Evolutionary conservation across 1,284 basidiomycete genomes (phyloP).

Genomic region (Sporisorium scitamineum): DNA sequence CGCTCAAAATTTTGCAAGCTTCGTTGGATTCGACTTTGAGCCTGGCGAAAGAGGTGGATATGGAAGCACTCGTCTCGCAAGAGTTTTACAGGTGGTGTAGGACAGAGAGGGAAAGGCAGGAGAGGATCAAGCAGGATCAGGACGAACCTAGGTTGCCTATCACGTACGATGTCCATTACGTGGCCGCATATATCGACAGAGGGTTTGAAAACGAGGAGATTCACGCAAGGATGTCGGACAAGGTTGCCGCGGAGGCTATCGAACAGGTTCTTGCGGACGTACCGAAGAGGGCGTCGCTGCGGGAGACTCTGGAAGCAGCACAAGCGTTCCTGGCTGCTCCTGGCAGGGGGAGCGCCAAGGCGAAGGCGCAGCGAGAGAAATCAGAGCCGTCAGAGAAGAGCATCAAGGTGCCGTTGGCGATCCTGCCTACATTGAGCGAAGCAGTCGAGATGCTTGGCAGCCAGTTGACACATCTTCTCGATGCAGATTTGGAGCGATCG

Average conservation of each 20-base stretch:
- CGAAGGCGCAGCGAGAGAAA: background rate
- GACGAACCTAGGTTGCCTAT: conserved; percentile 48
- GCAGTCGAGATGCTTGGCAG: conserved; percentile 26
- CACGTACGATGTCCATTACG: conserved; percentile 41
- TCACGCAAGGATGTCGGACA: conserved; percentile 5
- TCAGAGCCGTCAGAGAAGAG: background rate
- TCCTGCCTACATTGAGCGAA: conserved; percentile 13
- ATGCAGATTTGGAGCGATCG: conserved; percentile 6
- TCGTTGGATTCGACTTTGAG: conserved; percentile 21
- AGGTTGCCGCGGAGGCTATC: conserved; percentile 6
- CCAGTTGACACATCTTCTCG: conserved; percentile 14
- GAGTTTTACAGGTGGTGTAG: conserved; percentile 50
- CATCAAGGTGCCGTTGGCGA: conserved; percentile 8
- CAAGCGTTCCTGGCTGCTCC: conserved; percentile 14
- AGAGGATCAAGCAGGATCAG: conserved; percentile 51
- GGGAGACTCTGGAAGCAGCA: conserved; percentile 14
- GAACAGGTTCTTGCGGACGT: background rate
- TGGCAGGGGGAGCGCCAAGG: background rate
- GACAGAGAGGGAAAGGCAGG: conserved; percentile 50
- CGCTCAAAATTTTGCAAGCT: conserved; percentile 11
- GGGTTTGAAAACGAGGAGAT: conserved; percentile 39
- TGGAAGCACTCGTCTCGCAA: conserved; percentile 37
- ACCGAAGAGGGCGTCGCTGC: background rate
- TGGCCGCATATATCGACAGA: conserved; percentile 39
- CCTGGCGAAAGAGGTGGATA: conserved; percentile 34